Evolutionary conservation across 306 rosid species (phyloP).

Genomic region (Glycine latifolia): DNA sequence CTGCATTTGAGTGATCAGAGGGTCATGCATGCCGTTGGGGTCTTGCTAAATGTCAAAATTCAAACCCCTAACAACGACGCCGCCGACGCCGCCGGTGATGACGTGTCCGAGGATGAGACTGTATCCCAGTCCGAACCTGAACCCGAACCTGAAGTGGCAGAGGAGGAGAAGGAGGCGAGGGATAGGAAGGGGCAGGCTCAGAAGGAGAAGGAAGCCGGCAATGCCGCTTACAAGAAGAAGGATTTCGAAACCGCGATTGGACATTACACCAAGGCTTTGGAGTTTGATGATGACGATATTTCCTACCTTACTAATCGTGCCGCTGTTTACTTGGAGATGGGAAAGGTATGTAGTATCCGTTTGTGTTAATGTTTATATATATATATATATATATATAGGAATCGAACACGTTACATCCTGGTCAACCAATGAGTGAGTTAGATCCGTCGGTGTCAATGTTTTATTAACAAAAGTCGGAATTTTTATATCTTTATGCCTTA

Average conservation of each 20-base stretch:
- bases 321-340: slow-evolving; percentile 84
- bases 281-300: slow-evolving; percentile 60
- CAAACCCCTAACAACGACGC: slow-evolving; percentile 50
- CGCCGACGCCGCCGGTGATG: slow-evolving; percentile 16
- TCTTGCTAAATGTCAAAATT: slow-evolving; percentile 75
- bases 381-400: too few relatives aligned
- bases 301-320: slow-evolving; percentile 76
- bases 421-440: too few relatives aligned
- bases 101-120: slow-evolving; percentile 26
- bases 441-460: too few relatives aligned
- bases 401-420: too few relatives aligned
- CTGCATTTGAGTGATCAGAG: slow-evolving; percentile 70
- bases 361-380: too few relatives aligned
- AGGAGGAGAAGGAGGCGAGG: slow-evolving; percentile 45
- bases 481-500: background rate
- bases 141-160: slow-evolving; percentile 41
- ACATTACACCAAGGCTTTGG: slow-evolving; percentile 73
- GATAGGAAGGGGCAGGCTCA: slow-evolving; percentile 56
- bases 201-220: slow-evolving; percentile 83
- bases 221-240: slow-evolving; percentile 85
- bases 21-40: slow-evolving; percentile 85
- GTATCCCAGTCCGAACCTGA: background rate
- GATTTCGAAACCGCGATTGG: slow-evolving; percentile 71
- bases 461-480: too few relatives aligned
- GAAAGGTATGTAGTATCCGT: slow-evolving; percentile 54